Conservation (phyloP, 257 asterid species). For the Misopates orontium region DNA sequence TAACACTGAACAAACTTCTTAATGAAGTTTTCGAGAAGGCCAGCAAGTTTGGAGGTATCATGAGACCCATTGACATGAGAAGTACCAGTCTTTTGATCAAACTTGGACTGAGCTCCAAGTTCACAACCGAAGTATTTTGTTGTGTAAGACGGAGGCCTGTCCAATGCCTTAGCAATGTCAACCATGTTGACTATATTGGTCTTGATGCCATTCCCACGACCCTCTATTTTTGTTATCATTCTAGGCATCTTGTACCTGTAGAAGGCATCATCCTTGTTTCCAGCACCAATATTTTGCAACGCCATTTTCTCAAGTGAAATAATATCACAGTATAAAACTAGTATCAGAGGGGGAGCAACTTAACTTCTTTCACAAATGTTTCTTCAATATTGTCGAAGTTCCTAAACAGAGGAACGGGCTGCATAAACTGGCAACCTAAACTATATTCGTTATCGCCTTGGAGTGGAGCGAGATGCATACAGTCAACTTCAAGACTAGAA, state of each 20-base stretch:
- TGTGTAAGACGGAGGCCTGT: constrained; percentile 79
- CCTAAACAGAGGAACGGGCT: constrained; percentile 26
- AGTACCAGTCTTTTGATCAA: constrained; percentile 79
- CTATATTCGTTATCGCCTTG: constrained; percentile 22
- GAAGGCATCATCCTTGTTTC: constrained; percentile 89
- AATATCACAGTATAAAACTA: constrained; percentile 28
- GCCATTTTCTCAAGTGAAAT: constrained; percentile 49
- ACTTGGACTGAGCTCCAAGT: constrained; percentile 83
- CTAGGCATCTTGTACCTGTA: constrained; percentile 90
- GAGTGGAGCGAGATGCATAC: constrained; percentile 52
- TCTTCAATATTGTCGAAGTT: background rate
- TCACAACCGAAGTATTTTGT: constrained; percentile 84
- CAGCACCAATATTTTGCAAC: constrained; percentile 81
- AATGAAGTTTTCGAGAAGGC: constrained; percentile 76
- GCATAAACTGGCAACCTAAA: constrained; percentile 46
- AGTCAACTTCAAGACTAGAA: constrained; percentile 45
- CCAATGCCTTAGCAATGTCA: constrained; percentile 79
- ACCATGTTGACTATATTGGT: constrained; percentile 85
- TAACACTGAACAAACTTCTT: constrained; percentile 81
- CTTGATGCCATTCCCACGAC: constrained; percentile 90
- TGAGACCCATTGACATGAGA: constrained; percentile 83
- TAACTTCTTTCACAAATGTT: background rate
- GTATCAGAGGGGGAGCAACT: constrained; percentile 7
- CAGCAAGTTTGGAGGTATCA: constrained; percentile 74
- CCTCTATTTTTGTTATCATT: constrained; percentile 81